phyloP scores from a whole-genome alignment of 169 alveolate genomes.

The Cardiosporidium cionae region DNA sequence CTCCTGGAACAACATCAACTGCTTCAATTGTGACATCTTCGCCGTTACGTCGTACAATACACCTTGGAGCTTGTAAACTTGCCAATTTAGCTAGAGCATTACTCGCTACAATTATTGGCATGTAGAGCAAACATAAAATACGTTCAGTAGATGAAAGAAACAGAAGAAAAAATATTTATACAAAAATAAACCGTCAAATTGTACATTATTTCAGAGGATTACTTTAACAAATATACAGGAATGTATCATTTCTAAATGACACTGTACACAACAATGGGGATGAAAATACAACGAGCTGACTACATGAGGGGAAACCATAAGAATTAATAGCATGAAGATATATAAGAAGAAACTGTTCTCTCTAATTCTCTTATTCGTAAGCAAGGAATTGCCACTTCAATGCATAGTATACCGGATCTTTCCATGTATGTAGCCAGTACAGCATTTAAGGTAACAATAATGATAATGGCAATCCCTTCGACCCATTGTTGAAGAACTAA shows the following conservation, averaged over 20 bases:
- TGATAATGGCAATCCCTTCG: slow-evolving; percentile 76
- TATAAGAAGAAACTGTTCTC: too few relatives aligned
- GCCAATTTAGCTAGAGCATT: slow-evolving; percentile 81
- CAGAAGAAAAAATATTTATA: too few relatives aligned
- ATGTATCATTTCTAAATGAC: too few relatives aligned
- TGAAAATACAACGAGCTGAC: too few relatives aligned
- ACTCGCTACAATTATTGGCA: slow-evolving; percentile 31
- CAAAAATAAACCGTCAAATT: too few relatives aligned
- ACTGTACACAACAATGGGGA: too few relatives aligned
- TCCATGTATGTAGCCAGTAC: slow-evolving; percentile 84
- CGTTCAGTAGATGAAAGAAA: too few relatives aligned
- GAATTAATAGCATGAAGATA: too few relatives aligned
- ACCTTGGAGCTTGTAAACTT: slow-evolving; percentile 77
- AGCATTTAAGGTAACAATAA: slow-evolving; percentile 77
- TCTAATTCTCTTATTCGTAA: neutral
- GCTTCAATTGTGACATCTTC: slow-evolving; percentile 60
- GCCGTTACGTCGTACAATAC: slow-evolving; percentile 70
- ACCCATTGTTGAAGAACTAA: slow-evolving; percentile 68
- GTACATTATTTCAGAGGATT: too few relatives aligned
- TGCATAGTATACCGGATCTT: slow-evolving; percentile 36
- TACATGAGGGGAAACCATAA: too few relatives aligned
- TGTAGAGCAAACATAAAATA: neutral
- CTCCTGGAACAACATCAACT: slow-evolving; percentile 84
- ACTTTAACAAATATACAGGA: too few relatives aligned
- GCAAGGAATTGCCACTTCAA: neutral